Evolutionary conservation across 495 filamentous ascomycete species (phyloP).

Genomic region (Aspergillus bridgeri): DNA sequence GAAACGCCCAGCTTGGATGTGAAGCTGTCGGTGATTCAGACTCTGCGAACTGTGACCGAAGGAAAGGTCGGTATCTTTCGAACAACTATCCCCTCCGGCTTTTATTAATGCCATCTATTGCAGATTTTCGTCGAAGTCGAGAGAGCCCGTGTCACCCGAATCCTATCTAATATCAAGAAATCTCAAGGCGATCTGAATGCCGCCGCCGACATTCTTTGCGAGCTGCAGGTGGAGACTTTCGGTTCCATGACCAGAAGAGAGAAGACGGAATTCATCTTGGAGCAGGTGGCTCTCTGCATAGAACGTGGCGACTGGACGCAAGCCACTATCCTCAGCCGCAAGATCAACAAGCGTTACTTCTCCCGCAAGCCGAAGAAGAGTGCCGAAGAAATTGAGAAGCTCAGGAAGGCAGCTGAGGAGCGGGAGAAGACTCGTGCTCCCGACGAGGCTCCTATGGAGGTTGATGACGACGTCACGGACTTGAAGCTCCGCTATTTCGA

Average conservation of each 20-base stretch:
- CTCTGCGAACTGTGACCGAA: constrained; percentile 92
- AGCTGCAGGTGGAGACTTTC: constrained; percentile 98
- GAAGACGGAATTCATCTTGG: constrained; percentile 97
- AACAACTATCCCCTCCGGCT: neutral
- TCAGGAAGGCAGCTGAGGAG: constrained; percentile 78
- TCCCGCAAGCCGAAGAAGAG: constrained; percentile 84
- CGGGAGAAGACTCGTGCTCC: constrained; percentile 64
- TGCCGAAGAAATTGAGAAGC: constrained; percentile 81
- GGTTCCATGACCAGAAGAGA: constrained; percentile 96
- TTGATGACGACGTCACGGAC: constrained; percentile 90
- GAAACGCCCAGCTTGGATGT: constrained; percentile 73
- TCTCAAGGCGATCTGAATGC: constrained; percentile 84
- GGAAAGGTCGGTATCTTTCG: constrained; percentile 65
- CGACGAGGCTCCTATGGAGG: constrained; percentile 71
- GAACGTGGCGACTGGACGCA: constrained; percentile 95
- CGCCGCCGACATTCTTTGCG: constrained; percentile 89
- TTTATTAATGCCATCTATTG: constrained; percentile 3
- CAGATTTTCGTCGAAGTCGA: constrained; percentile 99
- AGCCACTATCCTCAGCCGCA: constrained; percentile 87
- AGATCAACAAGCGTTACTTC: constrained; percentile 94
- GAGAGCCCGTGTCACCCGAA: constrained; percentile 88
- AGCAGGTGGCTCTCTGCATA: constrained; percentile 92
- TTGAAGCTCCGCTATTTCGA: constrained; percentile 95
- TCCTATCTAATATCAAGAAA: constrained; percentile 96
- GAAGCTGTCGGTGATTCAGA: constrained; percentile 91